These are phyloP conservation scores for Aspergillus floridensis DNA, from an alignment of 2,329 filamentous ascomycete genomes.

Conservation along the genomic window DNA sequence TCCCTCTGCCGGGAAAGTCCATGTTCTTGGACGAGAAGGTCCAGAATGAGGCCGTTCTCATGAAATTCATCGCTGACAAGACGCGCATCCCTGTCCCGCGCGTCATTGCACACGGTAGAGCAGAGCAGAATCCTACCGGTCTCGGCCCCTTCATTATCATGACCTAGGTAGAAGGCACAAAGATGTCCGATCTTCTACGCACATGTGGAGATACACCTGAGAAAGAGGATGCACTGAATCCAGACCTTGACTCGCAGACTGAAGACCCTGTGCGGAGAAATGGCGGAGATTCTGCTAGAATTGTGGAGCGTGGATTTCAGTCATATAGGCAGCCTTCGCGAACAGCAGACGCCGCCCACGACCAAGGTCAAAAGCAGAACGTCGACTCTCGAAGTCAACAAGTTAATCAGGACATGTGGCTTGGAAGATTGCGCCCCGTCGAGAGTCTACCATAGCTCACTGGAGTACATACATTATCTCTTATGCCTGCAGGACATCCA, in stretches of 20 bases:
- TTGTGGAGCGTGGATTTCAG: conserved; percentile 8
- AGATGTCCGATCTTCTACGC: conserved; percentile 7
- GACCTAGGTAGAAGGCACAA: conserved; percentile 9
- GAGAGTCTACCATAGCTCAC: conserved; percentile 1
- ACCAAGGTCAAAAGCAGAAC: neutral
- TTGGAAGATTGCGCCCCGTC: neutral
- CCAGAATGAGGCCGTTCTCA: conserved; percentile 1
- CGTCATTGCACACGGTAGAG: conserved; percentile 1
- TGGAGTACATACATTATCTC: conserved; percentile 7
- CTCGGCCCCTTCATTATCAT: conserved; percentile 17
- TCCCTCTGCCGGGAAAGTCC: conserved; percentile 11
- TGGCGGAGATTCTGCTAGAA: conserved; percentile 8
- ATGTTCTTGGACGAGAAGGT: conserved; percentile 16
- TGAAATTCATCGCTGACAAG: conserved; percentile 6
- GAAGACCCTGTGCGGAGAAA: conserved; percentile 4
- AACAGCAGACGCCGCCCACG: neutral
- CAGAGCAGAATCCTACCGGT: conserved; percentile 1
- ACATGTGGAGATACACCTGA: neutral
- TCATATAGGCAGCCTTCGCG: neutral
- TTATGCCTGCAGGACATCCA: conserved; percentile 1
- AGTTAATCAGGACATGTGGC: conserved; percentile 8
- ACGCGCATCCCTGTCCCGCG: conserved; percentile 12
- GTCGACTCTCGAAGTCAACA: conserved; percentile 3
- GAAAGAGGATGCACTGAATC: neutral
- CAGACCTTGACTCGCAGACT: neutral